Percentiles rank a stretch among this genome's conserved stretches.
Evolutionary conservation across 2,329 filamentous ascomycete species (phyloP).

Genomic region (Venturia pyrina): DNA sequence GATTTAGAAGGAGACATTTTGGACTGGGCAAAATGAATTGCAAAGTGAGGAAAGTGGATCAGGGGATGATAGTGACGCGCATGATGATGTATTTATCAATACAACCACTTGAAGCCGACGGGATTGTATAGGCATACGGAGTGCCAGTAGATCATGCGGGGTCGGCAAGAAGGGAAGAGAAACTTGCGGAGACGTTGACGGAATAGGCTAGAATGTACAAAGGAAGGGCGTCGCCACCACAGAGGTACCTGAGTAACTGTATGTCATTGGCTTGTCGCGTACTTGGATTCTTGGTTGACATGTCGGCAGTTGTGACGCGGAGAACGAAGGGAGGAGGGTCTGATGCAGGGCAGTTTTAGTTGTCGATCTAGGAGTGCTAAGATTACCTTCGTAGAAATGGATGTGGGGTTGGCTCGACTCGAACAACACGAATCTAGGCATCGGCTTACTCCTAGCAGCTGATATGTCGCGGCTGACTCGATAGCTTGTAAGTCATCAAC

Average conservation of each 20-base stretch:
- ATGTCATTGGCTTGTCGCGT: too few relatives aligned
- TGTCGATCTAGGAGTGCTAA: too few relatives aligned
- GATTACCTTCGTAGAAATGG: too few relatives aligned
- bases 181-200: background rate
- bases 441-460: too few relatives aligned
- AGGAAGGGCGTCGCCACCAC: background rate
- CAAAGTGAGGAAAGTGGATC: background rate
- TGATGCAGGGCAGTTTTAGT: background rate
- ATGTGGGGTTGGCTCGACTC: too few relatives aligned
- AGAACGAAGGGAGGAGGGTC: background rate
- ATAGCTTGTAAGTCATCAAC: too few relatives aligned
- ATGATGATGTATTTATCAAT: background rate
- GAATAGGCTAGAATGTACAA: background rate
- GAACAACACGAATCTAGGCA: too few relatives aligned
- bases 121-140: background rate
- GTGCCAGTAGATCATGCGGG: background rate
- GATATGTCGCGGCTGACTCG: too few relatives aligned
- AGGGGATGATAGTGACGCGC: background rate
- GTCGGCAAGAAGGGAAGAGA: background rate
- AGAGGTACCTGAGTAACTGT: too few relatives aligned
- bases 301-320: background rate
- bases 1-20: conserved; percentile 38
- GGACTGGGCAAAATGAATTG: background rate
- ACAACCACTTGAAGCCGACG: background rate
- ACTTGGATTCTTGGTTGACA: background rate